phyloP scores from a whole-genome alignment of 2,329 filamentous ascomycete species.

The Venturia pyrina region DNA sequence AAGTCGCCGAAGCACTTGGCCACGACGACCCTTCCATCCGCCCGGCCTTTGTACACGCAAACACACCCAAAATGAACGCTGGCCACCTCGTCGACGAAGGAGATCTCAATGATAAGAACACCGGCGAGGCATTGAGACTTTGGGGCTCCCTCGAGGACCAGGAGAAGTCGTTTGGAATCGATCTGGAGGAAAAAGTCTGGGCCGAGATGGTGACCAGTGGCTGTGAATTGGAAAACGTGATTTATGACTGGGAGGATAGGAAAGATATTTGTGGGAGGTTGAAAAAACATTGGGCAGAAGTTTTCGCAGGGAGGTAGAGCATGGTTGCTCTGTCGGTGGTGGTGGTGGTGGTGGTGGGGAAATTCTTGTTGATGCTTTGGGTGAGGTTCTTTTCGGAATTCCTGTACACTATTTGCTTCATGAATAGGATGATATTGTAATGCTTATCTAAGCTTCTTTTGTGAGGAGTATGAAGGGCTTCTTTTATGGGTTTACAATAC shows the following conservation, averaged over 20 bases:
- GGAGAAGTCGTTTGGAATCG: constrained; percentile 17
- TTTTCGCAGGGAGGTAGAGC: constrained; percentile 1
- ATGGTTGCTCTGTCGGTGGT: too few species aligned
- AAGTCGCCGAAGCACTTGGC: constrained; percentile 7
- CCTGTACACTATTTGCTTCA: too few species aligned
- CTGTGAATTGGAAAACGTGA: constrained; percentile 16
- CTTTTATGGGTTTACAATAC: too few species aligned
- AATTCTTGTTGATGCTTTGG: too few species aligned
- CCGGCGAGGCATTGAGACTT: constrained; percentile 16
- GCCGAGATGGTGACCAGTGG: constrained; percentile 17
- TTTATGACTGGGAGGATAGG: constrained; percentile 16
- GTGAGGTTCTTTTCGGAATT: too few species aligned
- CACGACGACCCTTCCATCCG: constrained; percentile 4
- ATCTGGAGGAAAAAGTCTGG: constrained; percentile 19
- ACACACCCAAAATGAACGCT: constrained; percentile 22
- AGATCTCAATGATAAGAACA: constrained; percentile 16
- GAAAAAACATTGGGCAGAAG: constrained; percentile 12
- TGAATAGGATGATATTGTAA: too few species aligned
- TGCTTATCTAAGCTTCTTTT: too few species aligned
- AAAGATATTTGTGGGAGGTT: constrained; percentile 14
- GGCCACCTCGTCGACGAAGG: constrained; percentile 20
- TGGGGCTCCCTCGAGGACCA: constrained; percentile 17
- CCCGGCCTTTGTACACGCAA: constrained; percentile 20
- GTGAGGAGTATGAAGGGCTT: too few species aligned
- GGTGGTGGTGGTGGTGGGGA: too few species aligned